Evolutionary conservation across 352 stramenopile genomes (phyloP).

Genomic region (Phytopythium aichiense): DNA sequence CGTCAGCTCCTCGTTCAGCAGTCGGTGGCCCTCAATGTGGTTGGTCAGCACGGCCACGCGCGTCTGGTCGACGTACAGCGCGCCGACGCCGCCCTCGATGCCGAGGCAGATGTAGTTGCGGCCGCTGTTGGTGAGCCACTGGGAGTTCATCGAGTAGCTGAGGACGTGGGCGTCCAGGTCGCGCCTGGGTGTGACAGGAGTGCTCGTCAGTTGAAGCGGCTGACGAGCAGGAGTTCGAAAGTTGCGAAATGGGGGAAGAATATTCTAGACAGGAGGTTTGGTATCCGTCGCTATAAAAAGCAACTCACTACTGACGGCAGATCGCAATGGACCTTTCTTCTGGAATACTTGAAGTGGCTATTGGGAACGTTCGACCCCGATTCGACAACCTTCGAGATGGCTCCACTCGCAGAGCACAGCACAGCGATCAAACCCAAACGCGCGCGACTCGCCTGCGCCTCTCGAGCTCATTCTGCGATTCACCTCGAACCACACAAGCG

Average conservation of each 20-base stretch:
- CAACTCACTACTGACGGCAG: too few species aligned
- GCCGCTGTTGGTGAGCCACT: slow-evolving; percentile 56
- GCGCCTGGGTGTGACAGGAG: background rate
- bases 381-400: too few species aligned
- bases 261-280: background rate
- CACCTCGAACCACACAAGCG: too few species aligned
- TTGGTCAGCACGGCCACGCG: slow-evolving; percentile 58
- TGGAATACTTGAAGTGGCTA: too few species aligned
- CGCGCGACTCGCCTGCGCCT: too few species aligned
- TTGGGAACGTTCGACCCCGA: too few species aligned
- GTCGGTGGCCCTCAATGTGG: slow-evolving; percentile 65
- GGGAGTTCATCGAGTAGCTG: slow-evolving; percentile 57
- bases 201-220: background rate
- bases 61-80: slow-evolving; percentile 53
- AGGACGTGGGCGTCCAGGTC: slow-evolving; percentile 46
- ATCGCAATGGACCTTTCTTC: too few species aligned
- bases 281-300: background rate
- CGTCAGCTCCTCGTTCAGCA: slow-evolving; percentile 62
- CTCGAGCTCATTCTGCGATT: too few species aligned
- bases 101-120: slow-evolving; percentile 67
- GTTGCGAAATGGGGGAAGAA: background rate
- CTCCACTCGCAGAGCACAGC: too few species aligned
- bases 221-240: background rate
- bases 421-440: too few species aligned
- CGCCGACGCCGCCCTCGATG: slow-evolving; percentile 45